phyloP scores from a whole-genome alignment of 2,329 filamentous ascomycete genomes.

The Botrytis sinoallii region DNA sequence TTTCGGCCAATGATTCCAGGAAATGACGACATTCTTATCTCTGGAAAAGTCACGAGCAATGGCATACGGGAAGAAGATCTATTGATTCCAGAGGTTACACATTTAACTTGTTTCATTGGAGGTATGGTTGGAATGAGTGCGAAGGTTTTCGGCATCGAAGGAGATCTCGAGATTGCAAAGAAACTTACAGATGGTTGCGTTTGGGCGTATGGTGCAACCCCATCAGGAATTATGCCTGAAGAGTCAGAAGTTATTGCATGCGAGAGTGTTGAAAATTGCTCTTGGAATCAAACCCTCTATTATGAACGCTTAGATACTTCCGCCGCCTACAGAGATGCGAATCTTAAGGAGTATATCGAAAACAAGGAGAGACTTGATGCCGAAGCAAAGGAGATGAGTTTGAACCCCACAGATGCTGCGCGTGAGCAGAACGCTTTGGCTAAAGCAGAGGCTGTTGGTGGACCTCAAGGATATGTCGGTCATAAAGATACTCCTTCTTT shows the following conservation, averaged over 20 bases:
- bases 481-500: neutral
- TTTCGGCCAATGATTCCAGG: slow-evolving; percentile 72
- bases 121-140: slow-evolving; percentile 67
- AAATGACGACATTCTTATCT: slow-evolving; percentile 68
- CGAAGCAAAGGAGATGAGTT: slow-evolving; percentile 25
- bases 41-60: slow-evolving; percentile 56
- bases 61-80: slow-evolving; percentile 45
- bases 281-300: slow-evolving; percentile 37
- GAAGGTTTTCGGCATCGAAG: slow-evolving; percentile 56
- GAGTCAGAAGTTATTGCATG: slow-evolving; percentile 50
- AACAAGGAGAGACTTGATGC: slow-evolving; percentile 42
- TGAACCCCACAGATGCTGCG: neutral
- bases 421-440: slow-evolving; percentile 11
- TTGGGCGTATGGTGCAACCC: slow-evolving; percentile 63
- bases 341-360: slow-evolving; percentile 43
- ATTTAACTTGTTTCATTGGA: slow-evolving; percentile 66
- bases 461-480: slow-evolving; percentile 1
- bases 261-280: slow-evolving; percentile 29
- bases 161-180: slow-evolving; percentile 61
- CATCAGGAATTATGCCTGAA: slow-evolving; percentile 65
- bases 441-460: neutral
- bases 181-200: slow-evolving; percentile 66
- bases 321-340: slow-evolving; percentile 42
- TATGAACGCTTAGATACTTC: slow-evolving; percentile 38
- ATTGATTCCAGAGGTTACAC: slow-evolving; percentile 42